These are phyloP conservation scores for Ilyonectria destructans DNA, from an alignment of 2,329 filamentous ascomycete genomes.

Conservation along the genomic window DNA sequence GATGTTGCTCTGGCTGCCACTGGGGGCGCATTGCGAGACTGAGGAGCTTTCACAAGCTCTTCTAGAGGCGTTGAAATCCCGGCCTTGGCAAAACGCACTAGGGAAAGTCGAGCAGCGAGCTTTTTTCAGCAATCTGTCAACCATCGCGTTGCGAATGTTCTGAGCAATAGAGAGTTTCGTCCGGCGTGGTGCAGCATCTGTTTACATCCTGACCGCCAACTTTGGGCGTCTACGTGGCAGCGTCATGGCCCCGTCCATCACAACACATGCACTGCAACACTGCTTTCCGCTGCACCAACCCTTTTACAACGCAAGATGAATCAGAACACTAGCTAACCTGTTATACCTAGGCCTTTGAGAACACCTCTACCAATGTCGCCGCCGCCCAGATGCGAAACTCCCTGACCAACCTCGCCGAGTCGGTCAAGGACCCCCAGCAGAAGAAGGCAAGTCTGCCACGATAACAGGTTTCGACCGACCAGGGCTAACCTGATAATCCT, in stretches of 20 bases:
- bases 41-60: not conserved
- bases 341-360: conserved; percentile 88
- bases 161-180: not conserved
- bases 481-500: conserved; percentile 25
- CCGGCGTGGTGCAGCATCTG: not conserved
- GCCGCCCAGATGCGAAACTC: conserved; percentile 99
- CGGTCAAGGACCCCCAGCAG: conserved; percentile 84
- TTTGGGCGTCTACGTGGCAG: not conserved
- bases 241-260: conserved; percentile 3
- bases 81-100: not conserved
- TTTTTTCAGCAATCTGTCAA: not conserved
- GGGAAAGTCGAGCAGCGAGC: not conserved
- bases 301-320: not conserved
- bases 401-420: conserved; percentile 92
- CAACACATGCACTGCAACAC: not conserved
- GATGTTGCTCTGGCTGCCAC: not conserved
- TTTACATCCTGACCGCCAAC: conserved; percentile 23
- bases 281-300: not conserved
- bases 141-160: not conserved
- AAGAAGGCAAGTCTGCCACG: conserved; percentile 79
- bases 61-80: not conserved
- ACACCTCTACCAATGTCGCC: conserved; percentile 97
- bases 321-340: conserved; percentile 46
- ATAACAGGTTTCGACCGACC: not conserved
- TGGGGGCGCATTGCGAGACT: not conserved